phyloP scores from a whole-genome alignment of 208 protist species.

The Acanthamoeba triangularis region DNA sequence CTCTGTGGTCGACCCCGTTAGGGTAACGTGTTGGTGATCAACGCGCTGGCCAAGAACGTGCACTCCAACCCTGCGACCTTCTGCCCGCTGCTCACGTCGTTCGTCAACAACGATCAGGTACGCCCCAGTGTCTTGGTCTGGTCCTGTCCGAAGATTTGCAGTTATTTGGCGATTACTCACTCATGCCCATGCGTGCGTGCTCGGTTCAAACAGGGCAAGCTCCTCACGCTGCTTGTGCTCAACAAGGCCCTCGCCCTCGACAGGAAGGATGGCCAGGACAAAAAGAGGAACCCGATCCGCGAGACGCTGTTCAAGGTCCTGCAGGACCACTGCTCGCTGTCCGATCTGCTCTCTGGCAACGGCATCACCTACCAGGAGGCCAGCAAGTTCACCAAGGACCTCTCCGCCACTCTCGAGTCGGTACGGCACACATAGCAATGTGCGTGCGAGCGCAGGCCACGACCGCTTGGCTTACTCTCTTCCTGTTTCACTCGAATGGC shows the following conservation, averaged over 20 bases:
- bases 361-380: slow-evolving; percentile 1
- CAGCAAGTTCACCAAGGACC: not conserved
- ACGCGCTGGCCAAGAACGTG: slow-evolving; percentile 33
- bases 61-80: not conserved
- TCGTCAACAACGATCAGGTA: slow-evolving; percentile 29
- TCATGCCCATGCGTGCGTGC: not conserved
- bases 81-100: slow-evolving; percentile 1
- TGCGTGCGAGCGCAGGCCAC: no score
- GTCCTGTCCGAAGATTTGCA: no score
- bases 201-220: slow-evolving; percentile 5
- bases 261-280: not conserved
- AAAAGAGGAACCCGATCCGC: not conserved
- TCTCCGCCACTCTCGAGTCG: not conserved
- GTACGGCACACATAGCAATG: not conserved
- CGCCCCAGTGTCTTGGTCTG: no score
- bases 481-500: not conserved
- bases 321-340: not conserved
- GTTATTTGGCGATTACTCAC: not conserved
- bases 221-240: slow-evolving; percentile 6
- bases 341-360: not conserved
- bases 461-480: not conserved
- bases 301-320: slow-evolving; percentile 1
- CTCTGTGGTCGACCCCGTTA: not conserved
- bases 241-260: slow-evolving; percentile 23
- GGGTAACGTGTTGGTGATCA: slow-evolving; percentile 28